A percentile compares a stretch with the other conserved stretches of the same genome.
Conservation (phyloP, 148 eudicot species). For the Rhododendron ovatum region DNA sequence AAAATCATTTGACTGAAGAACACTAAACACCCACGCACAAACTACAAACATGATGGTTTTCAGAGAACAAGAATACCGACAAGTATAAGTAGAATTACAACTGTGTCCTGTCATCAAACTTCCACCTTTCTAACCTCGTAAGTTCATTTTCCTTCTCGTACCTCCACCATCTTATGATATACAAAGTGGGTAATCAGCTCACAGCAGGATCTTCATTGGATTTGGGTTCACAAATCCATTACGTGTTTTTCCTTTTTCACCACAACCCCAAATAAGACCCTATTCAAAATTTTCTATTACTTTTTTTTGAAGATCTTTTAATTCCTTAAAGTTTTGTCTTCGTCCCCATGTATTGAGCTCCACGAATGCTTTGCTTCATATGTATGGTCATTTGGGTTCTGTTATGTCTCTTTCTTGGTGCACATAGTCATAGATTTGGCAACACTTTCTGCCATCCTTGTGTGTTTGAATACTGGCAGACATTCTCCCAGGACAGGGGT, state of each 20-base stretch:
- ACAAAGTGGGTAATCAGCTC: neutral
- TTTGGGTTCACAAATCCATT: neutral
- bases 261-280: neutral
- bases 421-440: neutral
- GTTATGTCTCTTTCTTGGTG: neutral
- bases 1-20: too few species aligned
- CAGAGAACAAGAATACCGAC: too few species aligned
- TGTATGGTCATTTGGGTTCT: too few species aligned
- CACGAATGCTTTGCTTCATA: neutral
- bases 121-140: neutral
- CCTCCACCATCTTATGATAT: neutral
- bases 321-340: neutral
- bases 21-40: too few species aligned
- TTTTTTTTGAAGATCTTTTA: neutral
- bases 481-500: slow-evolving; percentile 75
- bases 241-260: neutral
- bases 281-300: neutral
- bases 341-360: neutral
- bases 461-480: slow-evolving; percentile 24
- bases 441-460: neutral
- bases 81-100: neutral
- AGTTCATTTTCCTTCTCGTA: neutral
- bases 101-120: neutral
- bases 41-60: too few species aligned
- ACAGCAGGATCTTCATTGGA: neutral